Conservation (phyloP, 2,329 filamentous ascomycete genomes). For the Decorospora gaudefroyi region DNA sequence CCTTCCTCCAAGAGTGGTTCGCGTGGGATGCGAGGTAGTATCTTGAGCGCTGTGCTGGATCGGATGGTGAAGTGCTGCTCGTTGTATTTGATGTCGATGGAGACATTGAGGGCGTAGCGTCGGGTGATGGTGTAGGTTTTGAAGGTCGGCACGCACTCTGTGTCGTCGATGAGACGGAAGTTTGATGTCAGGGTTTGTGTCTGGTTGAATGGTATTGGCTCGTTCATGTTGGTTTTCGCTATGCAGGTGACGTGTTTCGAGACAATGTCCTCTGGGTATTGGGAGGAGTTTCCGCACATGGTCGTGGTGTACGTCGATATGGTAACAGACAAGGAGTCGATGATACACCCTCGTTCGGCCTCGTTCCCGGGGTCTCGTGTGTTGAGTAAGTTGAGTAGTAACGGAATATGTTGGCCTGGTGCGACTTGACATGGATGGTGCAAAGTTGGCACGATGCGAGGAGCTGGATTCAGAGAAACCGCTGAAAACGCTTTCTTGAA, state of each 20-base stretch:
- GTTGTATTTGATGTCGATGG: conserved; percentile 35
- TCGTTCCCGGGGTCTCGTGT: conserved; percentile 26
- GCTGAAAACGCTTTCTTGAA: conserved; percentile 33
- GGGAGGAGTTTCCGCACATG: conserved; percentile 34
- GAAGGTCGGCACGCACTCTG: conserved; percentile 43
- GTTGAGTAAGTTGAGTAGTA: conserved; percentile 34
- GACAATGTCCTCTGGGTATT: conserved; percentile 37
- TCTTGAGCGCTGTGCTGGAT: conserved; percentile 36
- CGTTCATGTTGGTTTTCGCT: conserved; percentile 31
- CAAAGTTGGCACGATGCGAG: conserved; percentile 40
- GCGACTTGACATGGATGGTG: conserved; percentile 34
- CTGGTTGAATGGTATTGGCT: conserved; percentile 26
- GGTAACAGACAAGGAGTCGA: conserved; percentile 37
- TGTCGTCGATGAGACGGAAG: conserved; percentile 42
- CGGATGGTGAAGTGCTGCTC: conserved; percentile 35
- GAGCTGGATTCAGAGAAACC: conserved; percentile 17
- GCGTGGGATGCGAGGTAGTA: conserved; percentile 34
- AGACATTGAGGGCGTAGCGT: conserved; percentile 35
- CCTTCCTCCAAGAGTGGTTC: conserved; percentile 21
- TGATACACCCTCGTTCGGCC: conserved; percentile 25
- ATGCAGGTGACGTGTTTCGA: conserved; percentile 42
- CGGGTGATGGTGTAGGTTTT: conserved; percentile 43
- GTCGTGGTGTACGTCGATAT: conserved; percentile 42
- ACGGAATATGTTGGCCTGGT: conserved; percentile 42
- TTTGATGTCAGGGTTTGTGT: conserved; percentile 31